Conservation (phyloP, 495 filamentous ascomycete genomes). For the Xylaria palmicola region DNA sequence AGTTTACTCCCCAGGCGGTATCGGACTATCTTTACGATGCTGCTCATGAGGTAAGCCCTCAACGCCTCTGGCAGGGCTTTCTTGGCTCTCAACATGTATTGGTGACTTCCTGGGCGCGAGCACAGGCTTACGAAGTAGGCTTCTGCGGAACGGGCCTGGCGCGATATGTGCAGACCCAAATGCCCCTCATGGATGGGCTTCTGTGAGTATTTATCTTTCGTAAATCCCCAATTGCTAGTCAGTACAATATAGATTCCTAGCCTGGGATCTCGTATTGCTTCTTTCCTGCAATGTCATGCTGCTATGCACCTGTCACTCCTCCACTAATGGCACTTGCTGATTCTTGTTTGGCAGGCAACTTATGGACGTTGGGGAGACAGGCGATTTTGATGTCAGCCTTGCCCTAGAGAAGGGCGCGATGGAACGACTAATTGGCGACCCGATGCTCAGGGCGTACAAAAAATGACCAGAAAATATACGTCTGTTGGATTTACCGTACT, state of each 20-base stretch:
- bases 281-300: not conserved
- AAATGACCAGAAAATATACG: not conserved
- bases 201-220: constrained; percentile 31
- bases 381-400: constrained; percentile 38
- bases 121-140: constrained; percentile 37
- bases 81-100: constrained; percentile 35
- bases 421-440: constrained; percentile 30
- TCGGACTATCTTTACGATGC: constrained; percentile 32
- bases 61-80: constrained; percentile 41
- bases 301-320: not conserved
- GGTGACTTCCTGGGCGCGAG: constrained; percentile 41
- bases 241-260: not conserved
- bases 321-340: not conserved
- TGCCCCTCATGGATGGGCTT: constrained; percentile 41
- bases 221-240: not conserved
- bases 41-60: constrained; percentile 36
- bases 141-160: constrained; percentile 27
- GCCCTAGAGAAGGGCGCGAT: constrained; percentile 29
- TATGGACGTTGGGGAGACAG: constrained; percentile 28
- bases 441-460: constrained; percentile 22
- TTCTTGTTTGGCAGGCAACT: constrained; percentile 5
- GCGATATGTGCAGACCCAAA: constrained; percentile 37
- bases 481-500: not conserved
- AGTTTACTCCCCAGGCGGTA: constrained; percentile 36
- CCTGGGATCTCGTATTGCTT: too few species aligned